Percentiles rank a stretch among this genome's conserved stretches.
Conservation (phyloP, 2,329 filamentous ascomycete genomes). For the Helminthosporium solani region DNA sequence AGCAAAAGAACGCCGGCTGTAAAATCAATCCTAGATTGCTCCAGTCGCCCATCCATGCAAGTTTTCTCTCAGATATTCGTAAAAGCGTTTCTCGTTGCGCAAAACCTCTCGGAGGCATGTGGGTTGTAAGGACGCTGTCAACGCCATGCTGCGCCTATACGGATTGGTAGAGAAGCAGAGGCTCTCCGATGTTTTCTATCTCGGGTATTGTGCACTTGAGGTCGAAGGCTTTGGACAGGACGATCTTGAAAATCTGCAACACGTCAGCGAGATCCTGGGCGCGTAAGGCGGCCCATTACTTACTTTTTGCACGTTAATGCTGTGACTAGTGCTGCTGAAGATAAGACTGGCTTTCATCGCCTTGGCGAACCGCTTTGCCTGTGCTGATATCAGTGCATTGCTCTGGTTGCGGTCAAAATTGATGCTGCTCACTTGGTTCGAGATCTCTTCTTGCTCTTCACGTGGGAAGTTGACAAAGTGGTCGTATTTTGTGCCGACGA, state of each 20-base stretch:
- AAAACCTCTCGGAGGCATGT: slow-evolving; percentile 14
- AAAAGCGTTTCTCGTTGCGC: slow-evolving; percentile 39
- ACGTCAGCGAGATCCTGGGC: slow-evolving; percentile 26
- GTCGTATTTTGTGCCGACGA: slow-evolving; percentile 98
- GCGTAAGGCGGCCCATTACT: slow-evolving; percentile 4
- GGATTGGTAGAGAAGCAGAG: slow-evolving; percentile 76
- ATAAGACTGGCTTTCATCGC: slow-evolving; percentile 98
- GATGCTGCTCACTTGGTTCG: slow-evolving; percentile 70
- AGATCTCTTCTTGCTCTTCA: slow-evolving; percentile 98
- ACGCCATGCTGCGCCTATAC: slow-evolving; percentile 36
- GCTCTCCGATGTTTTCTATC: slow-evolving; percentile 97
- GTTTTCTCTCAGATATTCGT: slow-evolving; percentile 33
- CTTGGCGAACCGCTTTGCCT: slow-evolving; percentile 95
- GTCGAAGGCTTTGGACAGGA: slow-evolving; percentile 97
- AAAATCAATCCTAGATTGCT: slow-evolving; percentile 31
- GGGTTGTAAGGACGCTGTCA: neutral
- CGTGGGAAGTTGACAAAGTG: slow-evolving; percentile 98
- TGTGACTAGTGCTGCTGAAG: slow-evolving; percentile 98
- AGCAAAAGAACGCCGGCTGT: slow-evolving; percentile 35
- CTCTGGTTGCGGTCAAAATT: neutral
- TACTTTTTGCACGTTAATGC: slow-evolving; percentile 99
- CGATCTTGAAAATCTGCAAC: slow-evolving; percentile 95
- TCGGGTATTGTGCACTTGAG: slow-evolving; percentile 98
- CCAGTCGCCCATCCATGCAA: slow-evolving; percentile 43
- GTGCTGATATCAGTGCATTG: slow-evolving; percentile 23